These are phyloP conservation scores for Filobasidium uniguttulatum DNA, from an alignment of 1,284 basidiomycete species.

Conservation along the genomic window DNA sequence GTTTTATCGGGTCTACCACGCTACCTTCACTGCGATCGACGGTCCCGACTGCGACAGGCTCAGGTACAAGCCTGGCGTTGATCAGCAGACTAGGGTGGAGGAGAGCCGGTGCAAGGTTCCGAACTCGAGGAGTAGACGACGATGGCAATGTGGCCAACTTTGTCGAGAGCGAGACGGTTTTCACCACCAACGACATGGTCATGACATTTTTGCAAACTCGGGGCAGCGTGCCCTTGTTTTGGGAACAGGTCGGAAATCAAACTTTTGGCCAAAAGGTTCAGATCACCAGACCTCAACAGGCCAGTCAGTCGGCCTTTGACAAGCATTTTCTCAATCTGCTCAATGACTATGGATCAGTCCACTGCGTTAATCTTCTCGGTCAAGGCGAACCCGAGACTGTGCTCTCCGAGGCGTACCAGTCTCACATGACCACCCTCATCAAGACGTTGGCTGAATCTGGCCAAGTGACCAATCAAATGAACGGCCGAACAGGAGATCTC, in stretches of 20 bases:
- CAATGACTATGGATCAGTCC: constrained; percentile 64
- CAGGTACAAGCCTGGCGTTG: constrained; percentile 61
- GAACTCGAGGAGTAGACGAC: constrained; percentile 93
- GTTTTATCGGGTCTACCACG: neutral
- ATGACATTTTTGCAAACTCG: constrained; percentile 86
- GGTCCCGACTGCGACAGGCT: constrained; percentile 52
- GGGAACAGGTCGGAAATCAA: constrained; percentile 90
- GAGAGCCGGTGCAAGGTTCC: constrained; percentile 91
- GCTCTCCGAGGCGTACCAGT: constrained; percentile 66
- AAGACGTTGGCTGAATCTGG: constrained; percentile 40
- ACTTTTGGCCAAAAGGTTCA: constrained; percentile 82
- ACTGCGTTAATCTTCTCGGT: constrained; percentile 78
- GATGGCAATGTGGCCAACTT: constrained; percentile 96
- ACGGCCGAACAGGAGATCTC: neutral
- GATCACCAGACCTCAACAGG: constrained; percentile 61
- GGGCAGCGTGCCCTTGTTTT: constrained; percentile 89
- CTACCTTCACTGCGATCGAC: constrained; percentile 36
- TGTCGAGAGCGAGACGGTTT: constrained; percentile 89
- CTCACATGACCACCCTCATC: constrained; percentile 50
- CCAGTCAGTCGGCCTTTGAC: constrained; percentile 91
- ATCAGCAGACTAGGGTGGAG: constrained; percentile 86
- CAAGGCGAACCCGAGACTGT: constrained; percentile 82
- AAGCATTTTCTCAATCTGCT: constrained; percentile 76
- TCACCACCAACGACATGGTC: constrained; percentile 67
- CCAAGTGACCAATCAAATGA: constrained; percentile 40